Evolutionary conservation across 75 land plant genomes (phyloP).

Genomic region (Azolla pinnata): DNA sequence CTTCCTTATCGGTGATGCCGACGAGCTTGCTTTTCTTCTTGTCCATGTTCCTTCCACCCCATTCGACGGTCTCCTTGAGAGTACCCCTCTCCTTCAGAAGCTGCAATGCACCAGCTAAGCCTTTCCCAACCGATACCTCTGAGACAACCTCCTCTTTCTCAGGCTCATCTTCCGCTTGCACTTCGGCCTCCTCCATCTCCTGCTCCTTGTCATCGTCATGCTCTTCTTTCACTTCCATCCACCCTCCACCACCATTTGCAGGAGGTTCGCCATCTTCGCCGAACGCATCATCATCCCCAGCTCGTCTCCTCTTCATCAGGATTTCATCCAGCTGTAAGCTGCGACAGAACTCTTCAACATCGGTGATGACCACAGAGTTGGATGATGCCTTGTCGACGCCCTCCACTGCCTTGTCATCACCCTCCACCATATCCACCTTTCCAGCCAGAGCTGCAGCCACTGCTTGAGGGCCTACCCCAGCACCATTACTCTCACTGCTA

Average conservation of each 20-base stretch:
- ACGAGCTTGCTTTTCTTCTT: constrained; percentile 96
- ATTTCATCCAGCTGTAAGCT: constrained; percentile 78
- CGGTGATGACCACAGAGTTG: constrained; percentile 82
- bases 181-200: constrained; percentile 13
- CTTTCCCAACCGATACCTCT: constrained; percentile 83
- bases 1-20: constrained; percentile 67
- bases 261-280: constrained; percentile 52
- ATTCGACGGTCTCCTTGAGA: constrained; percentile 80
- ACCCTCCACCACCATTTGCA: constrained; percentile 38
- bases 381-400: constrained; percentile 34
- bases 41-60: constrained; percentile 99
- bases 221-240: constrained; percentile 53
- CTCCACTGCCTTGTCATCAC: constrained; percentile 25
- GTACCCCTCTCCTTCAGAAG: constrained; percentile 82
- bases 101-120: constrained; percentile 72
- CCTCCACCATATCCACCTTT: constrained; percentile 16
- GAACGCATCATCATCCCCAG: constrained; percentile 4
- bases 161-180: constrained; percentile 35
- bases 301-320: not conserved
- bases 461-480: constrained; percentile 47
- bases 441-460: constrained; percentile 30
- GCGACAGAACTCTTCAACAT: constrained; percentile 86
- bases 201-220: constrained; percentile 35
- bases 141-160: constrained; percentile 54
- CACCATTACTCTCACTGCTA: constrained; percentile 24